These are phyloP conservation scores for Diaporthe eres DNA, from an alignment of 2,329 filamentous ascomycete genomes.

Conservation along the genomic window DNA sequence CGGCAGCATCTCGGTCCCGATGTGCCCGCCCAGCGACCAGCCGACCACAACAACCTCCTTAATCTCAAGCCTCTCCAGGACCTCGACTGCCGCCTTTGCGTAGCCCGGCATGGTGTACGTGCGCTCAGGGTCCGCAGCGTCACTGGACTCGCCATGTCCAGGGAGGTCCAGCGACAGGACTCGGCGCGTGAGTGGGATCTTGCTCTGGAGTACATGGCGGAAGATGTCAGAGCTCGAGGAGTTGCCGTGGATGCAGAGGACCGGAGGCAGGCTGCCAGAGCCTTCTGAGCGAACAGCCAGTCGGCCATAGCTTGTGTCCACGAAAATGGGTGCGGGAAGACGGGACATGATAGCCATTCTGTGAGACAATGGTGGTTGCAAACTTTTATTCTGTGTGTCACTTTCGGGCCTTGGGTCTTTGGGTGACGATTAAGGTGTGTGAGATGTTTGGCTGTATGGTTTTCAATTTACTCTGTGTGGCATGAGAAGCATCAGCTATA, in stretches of 20 bases:
- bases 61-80: neutral
- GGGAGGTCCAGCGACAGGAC: neutral
- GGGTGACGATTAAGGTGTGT: fast-evolving
- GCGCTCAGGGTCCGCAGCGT: neutral
- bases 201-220: neutral
- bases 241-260: slow-evolving; percentile 1
- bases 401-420: neutral
- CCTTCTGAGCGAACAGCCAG: slow-evolving; percentile 13
- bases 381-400: neutral
- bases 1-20: slow-evolving; percentile 3
- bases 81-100: neutral
- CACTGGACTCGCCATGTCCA: neutral
- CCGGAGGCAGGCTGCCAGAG: slow-evolving; percentile 6
- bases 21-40: neutral
- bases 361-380: neutral
- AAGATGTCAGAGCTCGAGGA: neutral
- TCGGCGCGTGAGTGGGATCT: neutral
- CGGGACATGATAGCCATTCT: neutral
- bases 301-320: slow-evolving; percentile 5
- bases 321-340: neutral
- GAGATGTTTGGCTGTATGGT: neutral
- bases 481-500: neutral
- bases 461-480: neutral
- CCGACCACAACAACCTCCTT: slow-evolving; percentile 7
- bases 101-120: neutral